Percentiles rank a stretch among this genome's conserved stretches.
phyloP scores from a whole-genome alignment of 768 basidiomycete genomes.

The Trametes sanguinea region DNA sequence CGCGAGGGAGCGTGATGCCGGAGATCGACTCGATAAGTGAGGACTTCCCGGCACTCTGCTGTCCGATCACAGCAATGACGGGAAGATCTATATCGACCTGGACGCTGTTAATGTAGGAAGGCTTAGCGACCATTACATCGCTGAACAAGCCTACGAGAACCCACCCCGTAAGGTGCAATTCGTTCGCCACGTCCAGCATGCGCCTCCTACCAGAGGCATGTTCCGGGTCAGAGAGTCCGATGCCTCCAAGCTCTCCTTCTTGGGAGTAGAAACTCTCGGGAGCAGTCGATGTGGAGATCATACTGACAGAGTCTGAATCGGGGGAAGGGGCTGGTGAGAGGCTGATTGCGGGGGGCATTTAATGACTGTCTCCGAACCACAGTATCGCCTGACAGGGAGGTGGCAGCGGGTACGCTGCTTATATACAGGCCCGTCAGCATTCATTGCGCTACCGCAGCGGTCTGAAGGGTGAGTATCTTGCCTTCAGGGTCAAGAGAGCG shows the following conservation, averaged over 20 bases:
- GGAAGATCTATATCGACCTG: slow-evolving; percentile 73
- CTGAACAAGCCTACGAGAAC: slow-evolving; percentile 4
- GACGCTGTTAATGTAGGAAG: slow-evolving; percentile 44
- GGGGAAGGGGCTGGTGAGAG: background rate
- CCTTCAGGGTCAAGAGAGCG: background rate
- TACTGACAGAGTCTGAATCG: background rate
- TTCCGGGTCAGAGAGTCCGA: slow-evolving; percentile 55
- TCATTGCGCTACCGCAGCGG: too few relatives aligned
- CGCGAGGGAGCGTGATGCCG: slow-evolving; percentile 68
- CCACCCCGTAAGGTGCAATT: slow-evolving; percentile 63
- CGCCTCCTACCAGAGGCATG: slow-evolving; percentile 45
- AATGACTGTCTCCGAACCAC: too few relatives aligned
- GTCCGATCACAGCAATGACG: slow-evolving; percentile 71
- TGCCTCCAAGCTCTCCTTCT: slow-evolving; percentile 26
- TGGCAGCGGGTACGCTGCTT: too few relatives aligned
- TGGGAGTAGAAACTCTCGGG: background rate
- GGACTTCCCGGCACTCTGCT: slow-evolving; percentile 75
- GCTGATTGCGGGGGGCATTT: too few relatives aligned
- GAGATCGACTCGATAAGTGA: slow-evolving; percentile 79
- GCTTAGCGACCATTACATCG: background rate
- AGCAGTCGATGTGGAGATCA: background rate
- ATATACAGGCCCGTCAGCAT: too few relatives aligned
- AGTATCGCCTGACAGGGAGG: too few relatives aligned
- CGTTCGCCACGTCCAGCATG: slow-evolving; percentile 62
- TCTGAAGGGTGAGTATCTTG: too few relatives aligned